phyloP scores from a whole-genome alignment of 805 yeast genomes.

The Metschnikowia drakensbergensis region DNA sequence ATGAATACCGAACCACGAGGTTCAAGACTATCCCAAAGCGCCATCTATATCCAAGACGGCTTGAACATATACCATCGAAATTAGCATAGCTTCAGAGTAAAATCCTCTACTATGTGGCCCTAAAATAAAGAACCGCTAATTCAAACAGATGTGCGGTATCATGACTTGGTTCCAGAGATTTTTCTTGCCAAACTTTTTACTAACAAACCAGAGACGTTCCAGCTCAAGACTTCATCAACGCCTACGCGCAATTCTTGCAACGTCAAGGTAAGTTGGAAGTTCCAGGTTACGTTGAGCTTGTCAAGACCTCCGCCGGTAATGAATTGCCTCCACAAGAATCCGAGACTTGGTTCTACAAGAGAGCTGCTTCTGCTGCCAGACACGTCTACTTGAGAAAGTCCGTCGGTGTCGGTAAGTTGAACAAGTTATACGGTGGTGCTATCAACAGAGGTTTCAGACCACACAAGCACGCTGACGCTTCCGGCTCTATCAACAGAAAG shows the following conservation, averaged over 20 bases:
- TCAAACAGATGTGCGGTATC: not conserved
- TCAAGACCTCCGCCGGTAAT: constrained; percentile 98
- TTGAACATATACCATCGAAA: not conserved
- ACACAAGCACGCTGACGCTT: constrained; percentile 97
- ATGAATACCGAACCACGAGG: not conserved
- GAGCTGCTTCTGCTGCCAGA: constrained; percentile 99
- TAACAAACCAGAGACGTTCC: constrained; percentile 86
- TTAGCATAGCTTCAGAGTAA: no score
- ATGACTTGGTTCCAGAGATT: not conserved
- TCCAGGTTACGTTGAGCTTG: constrained; percentile 99
- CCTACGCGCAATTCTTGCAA: constrained; percentile 99
- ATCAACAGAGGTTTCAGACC: constrained; percentile 99
- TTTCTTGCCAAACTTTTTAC: not conserved
- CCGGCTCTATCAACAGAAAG: constrained; percentile 98
- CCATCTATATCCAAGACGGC: not conserved
- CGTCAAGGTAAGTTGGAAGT: constrained; percentile 99
- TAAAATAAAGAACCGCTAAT: no score
- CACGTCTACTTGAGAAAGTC: constrained; percentile 99
- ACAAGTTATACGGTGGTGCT: constrained; percentile 99
- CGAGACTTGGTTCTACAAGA: constrained; percentile 99
- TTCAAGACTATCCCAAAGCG: not conserved
- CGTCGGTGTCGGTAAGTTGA: constrained; percentile 98
- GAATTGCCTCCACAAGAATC: constrained; percentile 99
- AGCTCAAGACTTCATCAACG: constrained; percentile 99
- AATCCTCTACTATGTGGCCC: no score